A percentile compares a stretch with the other conserved stretches of the same genome.
phyloP scores from a whole-genome alignment of 1,139 yeast species.

The Sugiyamaella neomexicana region DNA sequence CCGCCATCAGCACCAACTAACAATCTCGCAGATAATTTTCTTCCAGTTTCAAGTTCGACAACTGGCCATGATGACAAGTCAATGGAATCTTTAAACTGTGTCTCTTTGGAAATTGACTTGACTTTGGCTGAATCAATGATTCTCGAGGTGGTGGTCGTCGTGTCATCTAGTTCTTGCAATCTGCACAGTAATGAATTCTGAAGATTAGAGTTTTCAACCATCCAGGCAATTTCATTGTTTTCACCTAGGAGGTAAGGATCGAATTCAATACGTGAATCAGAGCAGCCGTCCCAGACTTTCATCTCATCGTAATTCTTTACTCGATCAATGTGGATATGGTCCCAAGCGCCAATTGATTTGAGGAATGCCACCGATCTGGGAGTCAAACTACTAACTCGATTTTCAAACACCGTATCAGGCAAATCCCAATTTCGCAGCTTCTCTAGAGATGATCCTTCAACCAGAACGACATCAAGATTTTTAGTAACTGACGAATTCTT shows the following conservation, averaged over 20 bases:
- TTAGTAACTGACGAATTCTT: slow-evolving; percentile 63
- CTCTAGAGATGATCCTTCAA: slow-evolving; percentile 69
- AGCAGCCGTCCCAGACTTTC: slow-evolving; percentile 82
- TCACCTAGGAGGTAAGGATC: slow-evolving; percentile 49
- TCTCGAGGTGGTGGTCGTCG: slow-evolving; percentile 26
- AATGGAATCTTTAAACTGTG: slow-evolving; percentile 41
- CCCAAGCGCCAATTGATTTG: slow-evolving; percentile 74
- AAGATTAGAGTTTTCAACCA: slow-evolving; percentile 85
- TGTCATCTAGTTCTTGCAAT: slow-evolving; percentile 51
- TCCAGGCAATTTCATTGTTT: slow-evolving; percentile 58
- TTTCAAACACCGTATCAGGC: slow-evolving; percentile 60
- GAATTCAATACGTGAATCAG: slow-evolving; percentile 68
- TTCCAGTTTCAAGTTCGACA: slow-evolving; percentile 68
- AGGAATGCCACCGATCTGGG: slow-evolving; percentile 73
- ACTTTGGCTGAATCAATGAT: slow-evolving; percentile 69
- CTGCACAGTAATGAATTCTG: slow-evolving; percentile 67
- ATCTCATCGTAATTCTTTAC: slow-evolving; percentile 78
- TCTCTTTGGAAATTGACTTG: slow-evolving; percentile 34
- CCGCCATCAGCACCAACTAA: slow-evolving; percentile 95
- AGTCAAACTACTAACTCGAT: slow-evolving; percentile 82
- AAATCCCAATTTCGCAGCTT: slow-evolving; percentile 57
- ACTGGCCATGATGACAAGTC: slow-evolving; percentile 68
- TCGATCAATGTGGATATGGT: slow-evolving; percentile 63
- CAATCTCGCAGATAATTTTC: slow-evolving; percentile 62
- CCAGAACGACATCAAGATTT: slow-evolving; percentile 61